Evolutionary conservation across 371 early-diverging fungal genomes (phyloP), one percentile per base, ranked within the genome.

Genomic region (Nosema muscidifuracis): DNA sequence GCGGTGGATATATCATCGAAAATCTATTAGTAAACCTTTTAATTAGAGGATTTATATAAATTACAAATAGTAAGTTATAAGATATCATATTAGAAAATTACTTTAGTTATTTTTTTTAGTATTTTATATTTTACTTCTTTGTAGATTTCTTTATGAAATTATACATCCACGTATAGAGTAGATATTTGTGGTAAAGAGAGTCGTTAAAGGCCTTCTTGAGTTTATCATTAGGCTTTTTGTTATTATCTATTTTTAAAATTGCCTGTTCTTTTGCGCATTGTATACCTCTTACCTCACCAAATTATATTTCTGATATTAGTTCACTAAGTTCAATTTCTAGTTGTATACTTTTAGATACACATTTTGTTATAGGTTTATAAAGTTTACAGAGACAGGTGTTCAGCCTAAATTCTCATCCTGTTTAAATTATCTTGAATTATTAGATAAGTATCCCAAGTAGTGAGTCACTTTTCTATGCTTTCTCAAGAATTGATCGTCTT

Each of bases 341-440:
- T 20, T 33, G 53, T 12, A 67, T 7, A 20, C 24, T 10, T 61
- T 50, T 28, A 22, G 67, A 10, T 9, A 51, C 53, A 26, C 53
- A 60, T 38, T 67, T 67, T 26, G 67, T 67, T 12, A n/a, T 60
- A n/a, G 63, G 67, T 65, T 67, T 67, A 38, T 67, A 67, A 28
- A 64, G 67, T 10, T 61, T 57, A 40, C 9, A 40, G 9, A 40
- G 7, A 15, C 40, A 40, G 7, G 40, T 40, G 7, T 9, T 40
- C 15, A 15, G 40, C 15, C 40, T 40, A 40, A 40, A 40, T 15
- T 40, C 40, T 40, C 9, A 40, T 40, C 40, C 40, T 40, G n/a
- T n/a, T n/a, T n/a, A n/a, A n/a, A n/a, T n/a, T n/a, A n/a, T n/a
- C n/a, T n/a, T n/a, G n/a, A n/a, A n/a, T n/a, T n/a, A n/a, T n/a